These are phyloP conservation scores for Tarenaya hassleriana DNA, from an alignment of 345 rosid species.

Conservation along the genomic window DNA sequence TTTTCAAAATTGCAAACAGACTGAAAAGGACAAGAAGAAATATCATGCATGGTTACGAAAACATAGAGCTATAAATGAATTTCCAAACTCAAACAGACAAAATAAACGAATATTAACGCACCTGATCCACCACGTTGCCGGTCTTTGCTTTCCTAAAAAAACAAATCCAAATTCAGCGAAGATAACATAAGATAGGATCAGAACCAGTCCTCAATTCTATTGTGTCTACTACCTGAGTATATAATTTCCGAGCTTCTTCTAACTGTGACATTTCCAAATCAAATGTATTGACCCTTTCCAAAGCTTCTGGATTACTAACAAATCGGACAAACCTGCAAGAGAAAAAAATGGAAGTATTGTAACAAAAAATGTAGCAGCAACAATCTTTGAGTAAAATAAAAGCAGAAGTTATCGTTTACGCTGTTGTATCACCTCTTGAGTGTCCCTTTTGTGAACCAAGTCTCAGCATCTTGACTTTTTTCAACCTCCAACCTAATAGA, in stretches of 20 bases:
- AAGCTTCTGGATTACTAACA: conserved; percentile 77
- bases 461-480: conserved; percentile 31
- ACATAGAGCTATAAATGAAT: no score
- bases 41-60: no score
- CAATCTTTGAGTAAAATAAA: no score
- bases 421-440: conserved; percentile 64
- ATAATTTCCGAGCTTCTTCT: conserved; percentile 80
- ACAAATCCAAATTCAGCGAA: neutral
- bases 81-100: no score
- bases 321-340: conserved; percentile 71
- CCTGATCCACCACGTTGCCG: conserved; percentile 46
- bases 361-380: no score
- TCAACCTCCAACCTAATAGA: conserved; percentile 60
- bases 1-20: no score
- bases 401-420: neutral
- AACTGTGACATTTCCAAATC: conserved; percentile 91
- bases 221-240: conserved; percentile 48
- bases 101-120: conserved; percentile 8
- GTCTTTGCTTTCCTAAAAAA: conserved; percentile 45
- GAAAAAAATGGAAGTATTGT: neutral
- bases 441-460: conserved; percentile 92
- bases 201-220: neutral
- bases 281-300: conserved; percentile 66
- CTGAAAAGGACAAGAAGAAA: no score
- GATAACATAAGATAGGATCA: neutral